A percentile compares a stretch with the other conserved stretches of the same genome.
Conservation (phyloP, 352 stramenopile species). For the Globisporangium acanthophoron region DNA sequence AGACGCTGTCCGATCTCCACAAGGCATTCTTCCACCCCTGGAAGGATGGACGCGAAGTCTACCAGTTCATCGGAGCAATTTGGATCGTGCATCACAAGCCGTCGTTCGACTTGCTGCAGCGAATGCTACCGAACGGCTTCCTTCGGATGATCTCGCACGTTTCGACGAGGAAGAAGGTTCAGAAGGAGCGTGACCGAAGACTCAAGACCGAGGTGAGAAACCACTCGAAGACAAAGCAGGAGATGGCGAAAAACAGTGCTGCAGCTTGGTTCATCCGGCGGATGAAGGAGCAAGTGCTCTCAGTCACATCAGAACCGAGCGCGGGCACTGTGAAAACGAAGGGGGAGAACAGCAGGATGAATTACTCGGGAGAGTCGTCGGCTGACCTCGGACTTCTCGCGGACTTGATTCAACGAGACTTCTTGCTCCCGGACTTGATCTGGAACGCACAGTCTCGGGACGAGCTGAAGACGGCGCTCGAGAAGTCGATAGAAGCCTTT, state of each 20-base stretch:
- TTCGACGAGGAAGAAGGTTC: constrained; percentile 51
- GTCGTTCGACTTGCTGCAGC: constrained; percentile 61
- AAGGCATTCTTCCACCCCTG: constrained; percentile 67
- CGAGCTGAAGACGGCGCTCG: constrained; percentile 48
- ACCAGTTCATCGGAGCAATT: constrained; percentile 69
- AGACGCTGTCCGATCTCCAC: constrained; percentile 53
- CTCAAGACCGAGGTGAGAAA: constrained; percentile 23
- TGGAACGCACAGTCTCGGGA: constrained; percentile 58
- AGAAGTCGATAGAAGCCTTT: constrained; percentile 40
- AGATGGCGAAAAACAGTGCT: constrained; percentile 8
- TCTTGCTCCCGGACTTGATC: constrained; percentile 73
- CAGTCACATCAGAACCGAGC: constrained; percentile 24
- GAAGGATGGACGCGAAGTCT: constrained; percentile 52
- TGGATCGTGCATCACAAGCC: constrained; percentile 73
- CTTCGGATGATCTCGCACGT: constrained; percentile 69
- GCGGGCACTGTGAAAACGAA: constrained; percentile 24
- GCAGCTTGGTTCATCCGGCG: constrained; percentile 64
- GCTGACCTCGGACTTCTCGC: constrained; percentile 62
- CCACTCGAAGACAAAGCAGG: constrained; percentile 22
- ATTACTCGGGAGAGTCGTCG: constrained; percentile 70
- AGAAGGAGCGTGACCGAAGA: constrained; percentile 40
- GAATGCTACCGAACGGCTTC: constrained; percentile 66
- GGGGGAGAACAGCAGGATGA: constrained; percentile 48
- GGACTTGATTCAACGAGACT: constrained; percentile 63
- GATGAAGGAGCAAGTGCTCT: constrained; percentile 56